Percentiles rank a stretch among this genome's conserved stretches.
Evolutionary conservation across 495 filamentous ascomycete genomes (phyloP).

Genomic region (Penicillium alfredii): DNA sequence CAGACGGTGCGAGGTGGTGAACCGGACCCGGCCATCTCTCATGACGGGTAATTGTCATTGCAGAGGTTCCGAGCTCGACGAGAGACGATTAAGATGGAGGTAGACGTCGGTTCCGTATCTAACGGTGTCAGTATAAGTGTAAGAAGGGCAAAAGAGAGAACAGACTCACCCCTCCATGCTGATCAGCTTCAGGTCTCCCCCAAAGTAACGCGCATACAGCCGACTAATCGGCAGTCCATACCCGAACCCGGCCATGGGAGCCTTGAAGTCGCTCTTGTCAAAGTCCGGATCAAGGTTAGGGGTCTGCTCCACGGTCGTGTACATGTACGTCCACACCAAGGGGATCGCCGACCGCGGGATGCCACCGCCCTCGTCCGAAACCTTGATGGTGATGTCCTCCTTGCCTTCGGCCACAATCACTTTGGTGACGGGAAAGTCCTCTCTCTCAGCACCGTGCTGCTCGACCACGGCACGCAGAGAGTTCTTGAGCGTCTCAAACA

Average conservation of each 20-base stretch:
- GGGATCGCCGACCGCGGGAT: slow-evolving; percentile 89
- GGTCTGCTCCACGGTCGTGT: slow-evolving; percentile 94
- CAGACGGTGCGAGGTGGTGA: slow-evolving; percentile 42
- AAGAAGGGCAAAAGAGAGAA: slow-evolving; percentile 2
- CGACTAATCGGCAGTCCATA: slow-evolving; percentile 92
- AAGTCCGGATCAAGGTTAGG: slow-evolving; percentile 94
- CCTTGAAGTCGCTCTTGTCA: slow-evolving; percentile 99
- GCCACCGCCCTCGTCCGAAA: slow-evolving; percentile 92
- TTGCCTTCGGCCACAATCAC: slow-evolving; percentile 95
- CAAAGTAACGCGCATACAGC: slow-evolving; percentile 94
- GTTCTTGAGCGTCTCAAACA: slow-evolving; percentile 99
- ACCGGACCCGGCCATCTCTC: slow-evolving; percentile 61
- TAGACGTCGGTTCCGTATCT: slow-evolving; percentile 99
- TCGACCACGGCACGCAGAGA: slow-evolving; percentile 95
- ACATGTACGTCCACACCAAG: slow-evolving; percentile 99
- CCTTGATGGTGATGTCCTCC: slow-evolving; percentile 98
- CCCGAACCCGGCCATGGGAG: slow-evolving; percentile 97
- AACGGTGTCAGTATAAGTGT: slow-evolving; percentile 5
- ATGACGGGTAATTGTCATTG: slow-evolving; percentile 98
- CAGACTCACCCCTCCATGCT: slow-evolving; percentile 94
- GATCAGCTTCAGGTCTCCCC: slow-evolving; percentile 93
- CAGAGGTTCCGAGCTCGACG: slow-evolving; percentile 89
- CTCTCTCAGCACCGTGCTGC: slow-evolving; percentile 87
- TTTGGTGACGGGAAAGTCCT: slow-evolving; percentile 93
- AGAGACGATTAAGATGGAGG: slow-evolving; percentile 91